phyloP scores from a whole-genome alignment of 257 asterid species.

The Voacanga thouarsii region DNA sequence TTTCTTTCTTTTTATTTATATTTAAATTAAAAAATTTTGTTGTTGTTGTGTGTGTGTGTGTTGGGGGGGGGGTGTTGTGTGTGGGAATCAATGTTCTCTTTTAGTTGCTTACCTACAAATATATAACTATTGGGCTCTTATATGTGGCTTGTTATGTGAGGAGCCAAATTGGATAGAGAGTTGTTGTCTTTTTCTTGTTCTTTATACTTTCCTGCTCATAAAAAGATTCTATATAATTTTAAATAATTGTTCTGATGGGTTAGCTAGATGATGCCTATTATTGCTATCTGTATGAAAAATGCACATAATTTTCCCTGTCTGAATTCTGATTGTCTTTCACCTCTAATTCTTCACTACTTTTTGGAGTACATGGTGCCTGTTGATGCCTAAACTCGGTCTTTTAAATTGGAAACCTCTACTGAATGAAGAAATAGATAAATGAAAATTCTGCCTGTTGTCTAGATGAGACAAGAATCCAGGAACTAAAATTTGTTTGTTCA shows the following conservation, averaged over 20 bases:
- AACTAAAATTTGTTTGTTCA: not conserved
- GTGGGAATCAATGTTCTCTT: not conserved
- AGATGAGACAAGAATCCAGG: not conserved
- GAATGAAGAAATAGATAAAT: not conserved
- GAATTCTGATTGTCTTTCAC: not conserved
- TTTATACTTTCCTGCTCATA: too few relatives aligned
- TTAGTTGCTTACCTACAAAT: not conserved
- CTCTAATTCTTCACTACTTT: not conserved
- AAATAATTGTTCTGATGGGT: not conserved
- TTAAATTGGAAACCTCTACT: not conserved
- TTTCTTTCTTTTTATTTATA: too few relatives aligned
- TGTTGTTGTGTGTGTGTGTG: too few relatives aligned
- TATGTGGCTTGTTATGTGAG: not conserved
- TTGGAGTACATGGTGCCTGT: not conserved
- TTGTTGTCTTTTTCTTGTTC: too few relatives aligned
- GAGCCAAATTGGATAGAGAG: not conserved
- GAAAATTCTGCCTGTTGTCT: constrained; percentile 1
- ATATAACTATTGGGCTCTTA: not conserved
- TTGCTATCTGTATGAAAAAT: not conserved
- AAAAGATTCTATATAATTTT: not conserved
- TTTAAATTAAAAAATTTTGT: too few relatives aligned
- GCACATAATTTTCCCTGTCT: not conserved
- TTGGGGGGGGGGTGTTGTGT: too few relatives aligned
- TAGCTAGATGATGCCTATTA: not conserved
- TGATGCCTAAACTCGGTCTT: not conserved